Evolutionary conservation across 2,329 filamentous ascomycete genomes (phyloP).

Genomic region (Camptophora hylomeconis): DNA sequence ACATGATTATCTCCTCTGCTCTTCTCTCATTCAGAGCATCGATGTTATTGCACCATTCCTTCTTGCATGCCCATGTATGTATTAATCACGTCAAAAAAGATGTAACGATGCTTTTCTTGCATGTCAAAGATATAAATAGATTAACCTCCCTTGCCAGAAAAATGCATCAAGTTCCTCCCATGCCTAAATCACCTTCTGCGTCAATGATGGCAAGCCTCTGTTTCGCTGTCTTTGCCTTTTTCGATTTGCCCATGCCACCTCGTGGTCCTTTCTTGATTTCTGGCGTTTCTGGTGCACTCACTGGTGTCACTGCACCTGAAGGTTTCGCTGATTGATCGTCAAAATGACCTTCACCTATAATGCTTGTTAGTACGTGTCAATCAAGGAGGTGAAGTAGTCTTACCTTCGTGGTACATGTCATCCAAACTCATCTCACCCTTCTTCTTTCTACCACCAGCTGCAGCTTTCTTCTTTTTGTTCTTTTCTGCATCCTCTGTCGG

Average conservation of each 20-base stretch:
- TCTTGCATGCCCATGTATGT: too few species aligned
- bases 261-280: slow-evolving; percentile 47
- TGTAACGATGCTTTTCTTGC: too few species aligned
- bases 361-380: slow-evolving; percentile 13
- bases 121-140: too few species aligned
- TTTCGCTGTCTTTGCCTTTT: slow-evolving; percentile 48
- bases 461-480: slow-evolving; percentile 45
- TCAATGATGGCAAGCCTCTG: slow-evolving; percentile 33
- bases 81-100: too few species aligned
- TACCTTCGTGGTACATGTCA: slow-evolving; percentile 98
- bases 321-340: slow-evolving; percentile 72
- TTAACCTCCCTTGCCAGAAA: too few species aligned
- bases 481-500: slow-evolving; percentile 46
- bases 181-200: slow-evolving; percentile 28
- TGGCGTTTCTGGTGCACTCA: slow-evolving; percentile 39
- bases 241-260: slow-evolving; percentile 41
- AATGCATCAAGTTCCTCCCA: too few species aligned
- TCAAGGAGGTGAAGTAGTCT: slow-evolving; percentile 27
- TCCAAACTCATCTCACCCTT: slow-evolving; percentile 58
- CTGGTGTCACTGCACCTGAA: slow-evolving; percentile 74
- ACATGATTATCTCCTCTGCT: too few species aligned
- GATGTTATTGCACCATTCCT: too few species aligned
- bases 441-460: slow-evolving; percentile 40
- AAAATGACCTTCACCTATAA: slow-evolving; percentile 83
- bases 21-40: too few species aligned